These are phyloP conservation scores for Steccherinum ochraceum DNA, from an alignment of 768 basidiomycete species.

Conservation along the genomic window DNA sequence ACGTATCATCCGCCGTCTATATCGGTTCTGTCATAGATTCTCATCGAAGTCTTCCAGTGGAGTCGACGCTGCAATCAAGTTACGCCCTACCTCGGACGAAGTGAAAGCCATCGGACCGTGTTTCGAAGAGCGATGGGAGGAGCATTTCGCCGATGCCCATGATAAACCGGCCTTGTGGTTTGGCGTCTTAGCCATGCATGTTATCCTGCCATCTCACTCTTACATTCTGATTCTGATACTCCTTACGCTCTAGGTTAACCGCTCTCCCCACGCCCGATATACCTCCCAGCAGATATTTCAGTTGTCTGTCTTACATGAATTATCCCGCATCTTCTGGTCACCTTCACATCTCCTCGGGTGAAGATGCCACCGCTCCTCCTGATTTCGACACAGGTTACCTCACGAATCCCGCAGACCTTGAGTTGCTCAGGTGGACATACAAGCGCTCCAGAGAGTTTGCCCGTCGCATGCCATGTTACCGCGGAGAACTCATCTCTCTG, in stretches of 20 bases:
- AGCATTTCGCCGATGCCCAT: slow-evolving; percentile 13
- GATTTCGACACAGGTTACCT: slow-evolving; percentile 21
- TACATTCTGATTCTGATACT: background rate
- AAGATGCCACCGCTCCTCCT: slow-evolving; percentile 15
- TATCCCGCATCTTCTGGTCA: slow-evolving; percentile 17
- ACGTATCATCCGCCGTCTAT: slow-evolving; percentile 7
- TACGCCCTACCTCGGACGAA: slow-evolving; percentile 16
- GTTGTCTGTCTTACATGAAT: slow-evolving; percentile 3
- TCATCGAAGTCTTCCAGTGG: slow-evolving; percentile 7
- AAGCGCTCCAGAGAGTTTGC: slow-evolving; percentile 49
- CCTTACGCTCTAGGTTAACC: background rate
- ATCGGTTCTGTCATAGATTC: background rate
- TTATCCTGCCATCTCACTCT: background rate
- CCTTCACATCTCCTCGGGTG: slow-evolving; percentile 15
- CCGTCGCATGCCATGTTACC: slow-evolving; percentile 43
- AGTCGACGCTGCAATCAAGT: slow-evolving; percentile 18
- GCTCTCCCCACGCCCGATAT: slow-evolving; percentile 12
- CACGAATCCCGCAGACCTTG: slow-evolving; percentile 26
- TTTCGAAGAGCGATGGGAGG: slow-evolving; percentile 19
- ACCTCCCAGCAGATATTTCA: slow-evolving; percentile 17
- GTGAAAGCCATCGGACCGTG: slow-evolving; percentile 17
- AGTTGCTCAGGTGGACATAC: slow-evolving; percentile 42
- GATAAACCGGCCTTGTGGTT: slow-evolving; percentile 19
- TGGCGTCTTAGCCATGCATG: slow-evolving; percentile 7
- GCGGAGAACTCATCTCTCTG: slow-evolving; percentile 22